Evolutionary conservation across 768 basidiomycete species (phyloP), one percentile per base, ranked within the genome.

Genomic region (Glaciozyma martinii): DNA sequence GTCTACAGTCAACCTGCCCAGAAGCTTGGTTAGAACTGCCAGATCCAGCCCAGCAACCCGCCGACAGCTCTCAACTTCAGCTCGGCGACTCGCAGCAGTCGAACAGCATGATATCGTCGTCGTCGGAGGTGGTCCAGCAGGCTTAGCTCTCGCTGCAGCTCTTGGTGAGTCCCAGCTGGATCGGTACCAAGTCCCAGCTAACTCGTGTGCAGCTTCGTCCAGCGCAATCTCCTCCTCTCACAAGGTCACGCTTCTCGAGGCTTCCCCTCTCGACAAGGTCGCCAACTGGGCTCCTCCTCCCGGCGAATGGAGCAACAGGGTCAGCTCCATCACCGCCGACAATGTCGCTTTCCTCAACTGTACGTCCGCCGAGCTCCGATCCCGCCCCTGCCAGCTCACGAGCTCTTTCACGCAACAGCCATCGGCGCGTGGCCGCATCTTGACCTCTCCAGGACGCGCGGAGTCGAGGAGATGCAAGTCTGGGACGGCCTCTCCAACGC

Each of bases 401-500:
- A 18, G 1, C 25, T 3, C 43, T 30, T 9, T 2, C 42, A 3
- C 29, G 13, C 18, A 1, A 9, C 61, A 66, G 68, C 37, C 3
- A 87, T 86, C 71, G 90, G 88, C 18, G 86, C 83, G n/a, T 98
- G 93, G 94, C 73, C 80, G 16, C 78, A 87, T 76, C 81, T 98
- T 30, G 86, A 90, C 19, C 73, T 78, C 27, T 69, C 75, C 18
- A 81, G 93, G 32, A 88, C 89, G 3, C 81, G 82, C 61, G 82
- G 85, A 0, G 79, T 98, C 25, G 83, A 88, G 70, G 85, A 89
- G 69, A 90, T 65, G 55, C 65, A 80, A 90, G 85, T 94, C 18
- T 99, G 93, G 94, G 92, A 95, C 74, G 91, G 91, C 3, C 68
- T 92, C 47, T 88, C 89, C 2, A 84, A 86, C 71, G 86, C 90